Evolutionary conservation across 768 basidiomycete genomes (phyloP).

Genomic region (Hericium erinaceus): DNA sequence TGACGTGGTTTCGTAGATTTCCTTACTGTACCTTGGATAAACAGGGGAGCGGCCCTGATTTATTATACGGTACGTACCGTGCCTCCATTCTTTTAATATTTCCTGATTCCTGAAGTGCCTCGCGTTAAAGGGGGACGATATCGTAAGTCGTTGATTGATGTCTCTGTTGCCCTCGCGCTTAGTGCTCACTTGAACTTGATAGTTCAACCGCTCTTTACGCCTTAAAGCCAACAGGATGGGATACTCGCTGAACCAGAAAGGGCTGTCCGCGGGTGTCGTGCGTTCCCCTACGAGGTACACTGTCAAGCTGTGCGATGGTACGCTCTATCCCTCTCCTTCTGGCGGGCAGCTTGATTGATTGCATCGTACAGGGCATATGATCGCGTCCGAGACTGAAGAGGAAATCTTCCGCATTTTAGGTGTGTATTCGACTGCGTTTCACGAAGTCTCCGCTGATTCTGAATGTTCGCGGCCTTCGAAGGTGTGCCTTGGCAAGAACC

Average conservation of each 20-base stretch:
- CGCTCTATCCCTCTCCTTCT: not conserved
- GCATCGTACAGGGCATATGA: slow-evolving; percentile 39
- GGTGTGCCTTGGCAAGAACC: slow-evolving; percentile 79
- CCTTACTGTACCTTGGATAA: slow-evolving; percentile 69
- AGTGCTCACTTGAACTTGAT: not conserved
- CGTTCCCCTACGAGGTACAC: slow-evolving; percentile 56
- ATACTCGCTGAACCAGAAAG: slow-evolving; percentile 82
- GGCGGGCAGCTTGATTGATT: not conserved
- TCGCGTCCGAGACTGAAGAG: slow-evolving; percentile 79
- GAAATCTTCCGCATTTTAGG: slow-evolving; percentile 76
- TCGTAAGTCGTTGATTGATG: slow-evolving; percentile 38
- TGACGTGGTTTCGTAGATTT: slow-evolving; percentile 42
- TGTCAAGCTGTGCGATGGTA: slow-evolving; percentile 54
- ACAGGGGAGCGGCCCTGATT: slow-evolving; percentile 76
- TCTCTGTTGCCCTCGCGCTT: not conserved
- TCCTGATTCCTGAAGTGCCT: not conserved
- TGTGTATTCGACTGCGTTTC: slow-evolving; percentile 14
- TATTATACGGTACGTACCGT: slow-evolving; percentile 73
- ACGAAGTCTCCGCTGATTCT: not conserved
- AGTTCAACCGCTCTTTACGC: slow-evolving; percentile 90
- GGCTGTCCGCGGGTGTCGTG: slow-evolving; percentile 63
- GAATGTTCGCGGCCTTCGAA: slow-evolving; percentile 10
- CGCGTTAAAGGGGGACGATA: slow-evolving; percentile 65
- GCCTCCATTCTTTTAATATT: not conserved
- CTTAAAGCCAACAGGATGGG: slow-evolving; percentile 75